A percentile compares a stretch with the other conserved stretches of the same genome.
These are phyloP conservation scores for Orychophragmus violaceus DNA, from an alignment of 345 rosid genomes.

Conservation along the genomic window DNA sequence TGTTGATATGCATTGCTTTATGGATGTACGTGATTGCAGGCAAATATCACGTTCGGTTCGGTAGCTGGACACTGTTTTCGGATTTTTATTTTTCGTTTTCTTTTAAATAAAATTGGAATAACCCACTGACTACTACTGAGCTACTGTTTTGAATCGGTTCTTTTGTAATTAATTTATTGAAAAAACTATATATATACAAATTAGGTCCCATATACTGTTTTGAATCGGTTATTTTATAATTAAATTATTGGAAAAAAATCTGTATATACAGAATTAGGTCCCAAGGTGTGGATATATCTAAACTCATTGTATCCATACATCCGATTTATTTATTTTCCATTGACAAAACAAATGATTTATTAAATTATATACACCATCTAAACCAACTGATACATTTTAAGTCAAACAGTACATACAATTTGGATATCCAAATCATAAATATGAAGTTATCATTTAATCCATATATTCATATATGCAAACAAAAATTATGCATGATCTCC, in stretches of 20 bases:
- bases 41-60: slow-evolving; percentile 22
- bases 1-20: slow-evolving; percentile 26
- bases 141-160: slow-evolving; percentile 1
- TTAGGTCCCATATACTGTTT: slow-evolving; percentile 21
- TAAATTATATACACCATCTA: background rate
- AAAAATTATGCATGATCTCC: background rate
- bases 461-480: background rate
- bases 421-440: background rate
- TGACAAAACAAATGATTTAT: background rate
- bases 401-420: background rate
- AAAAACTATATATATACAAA: background rate
- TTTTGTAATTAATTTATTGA: background rate
- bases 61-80: slow-evolving; percentile 19
- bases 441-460: background rate
- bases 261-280: background rate
- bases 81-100: background rate
- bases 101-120: background rate
- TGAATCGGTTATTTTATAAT: background rate
- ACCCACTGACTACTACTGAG: background rate
- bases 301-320: background rate
- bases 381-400: background rate
- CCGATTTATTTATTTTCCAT: background rate
- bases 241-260: background rate
- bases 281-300: background rate
- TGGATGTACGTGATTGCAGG: slow-evolving; percentile 36